A percentile compares a stretch with the other conserved stretches of the same genome.
phyloP scores from a whole-genome alignment of 306 rosid species.

The Leucaena leucocephala region DNA sequence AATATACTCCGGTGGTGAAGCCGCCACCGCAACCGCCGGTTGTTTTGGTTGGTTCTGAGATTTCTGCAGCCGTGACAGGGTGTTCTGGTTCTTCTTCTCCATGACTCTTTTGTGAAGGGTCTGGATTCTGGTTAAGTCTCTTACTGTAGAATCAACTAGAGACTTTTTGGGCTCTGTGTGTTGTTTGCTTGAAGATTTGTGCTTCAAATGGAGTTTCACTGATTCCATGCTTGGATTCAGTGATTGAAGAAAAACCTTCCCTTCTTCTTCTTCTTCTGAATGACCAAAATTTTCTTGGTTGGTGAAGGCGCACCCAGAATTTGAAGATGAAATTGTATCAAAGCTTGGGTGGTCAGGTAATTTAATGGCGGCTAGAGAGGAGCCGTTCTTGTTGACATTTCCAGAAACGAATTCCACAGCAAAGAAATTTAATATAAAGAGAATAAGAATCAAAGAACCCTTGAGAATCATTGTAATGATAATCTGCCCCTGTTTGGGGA shows the following conservation, averaged over 20 bases:
- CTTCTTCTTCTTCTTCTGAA: slow-evolving; percentile 32
- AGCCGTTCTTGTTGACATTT: slow-evolving; percentile 48
- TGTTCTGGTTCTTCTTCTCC: slow-evolving; percentile 77
- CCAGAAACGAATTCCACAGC: slow-evolving; percentile 33
- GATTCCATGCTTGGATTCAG: slow-evolving; percentile 34
- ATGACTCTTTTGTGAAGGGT: slow-evolving; percentile 63
- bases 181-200: slow-evolving; percentile 32
- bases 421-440: slow-evolving; percentile 38
- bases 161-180: slow-evolving; percentile 46
- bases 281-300: slow-evolving; percentile 32
- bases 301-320: slow-evolving; percentile 49
- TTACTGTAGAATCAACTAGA: slow-evolving; percentile 44
- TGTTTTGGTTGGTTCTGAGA: background rate
- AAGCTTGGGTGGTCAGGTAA: slow-evolving; percentile 63
- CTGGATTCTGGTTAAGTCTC: slow-evolving; percentile 67
- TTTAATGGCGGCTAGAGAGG: slow-evolving; percentile 62
- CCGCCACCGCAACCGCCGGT: slow-evolving; percentile 25
- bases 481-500: slow-evolving; percentile 34
- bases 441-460: slow-evolving; percentile 26
- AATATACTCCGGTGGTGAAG: slow-evolving; percentile 52
- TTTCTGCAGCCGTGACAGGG: slow-evolving; percentile 54
- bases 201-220: slow-evolving; percentile 64
- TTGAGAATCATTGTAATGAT: slow-evolving; percentile 37
- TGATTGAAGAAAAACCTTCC: slow-evolving; percentile 1
- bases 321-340: slow-evolving; percentile 51